Percentiles rank a stretch among this genome's conserved stretches.
Conservation (phyloP, 768 basidiomycete genomes). For the Ephemerocybe angulata region DNA sequence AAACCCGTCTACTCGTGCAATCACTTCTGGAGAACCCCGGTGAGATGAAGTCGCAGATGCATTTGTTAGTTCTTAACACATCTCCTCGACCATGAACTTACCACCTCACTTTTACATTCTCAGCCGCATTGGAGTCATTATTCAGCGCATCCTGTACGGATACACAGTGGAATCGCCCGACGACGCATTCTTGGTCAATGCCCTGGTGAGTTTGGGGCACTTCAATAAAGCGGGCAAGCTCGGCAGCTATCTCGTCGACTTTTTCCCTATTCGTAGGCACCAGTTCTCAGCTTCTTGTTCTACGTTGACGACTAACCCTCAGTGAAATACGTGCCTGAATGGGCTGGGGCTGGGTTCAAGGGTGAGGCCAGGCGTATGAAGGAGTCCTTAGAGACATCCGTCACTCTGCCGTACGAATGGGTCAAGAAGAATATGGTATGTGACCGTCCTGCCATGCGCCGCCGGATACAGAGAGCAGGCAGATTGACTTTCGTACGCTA, state of each 20-base stretch:
- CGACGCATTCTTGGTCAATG: constrained; percentile 6
- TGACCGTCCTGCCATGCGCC: no score
- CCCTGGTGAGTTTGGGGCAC: constrained; percentile 1
- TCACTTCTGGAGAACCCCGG: neutral
- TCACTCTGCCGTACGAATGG: constrained; percentile 49
- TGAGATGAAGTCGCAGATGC: neutral
- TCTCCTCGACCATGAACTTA: neutral
- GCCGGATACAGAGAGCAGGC: no score
- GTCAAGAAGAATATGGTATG: constrained; percentile 60
- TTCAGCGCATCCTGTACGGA: constrained; percentile 9
- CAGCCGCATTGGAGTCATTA: neutral
- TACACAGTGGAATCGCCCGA: constrained; percentile 8
- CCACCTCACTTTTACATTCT: neutral
- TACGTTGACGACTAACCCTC: neutral
- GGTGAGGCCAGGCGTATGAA: constrained; percentile 4
- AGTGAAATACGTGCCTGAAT: constrained; percentile 12
- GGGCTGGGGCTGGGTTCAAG: constrained; percentile 12
- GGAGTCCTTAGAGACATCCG: constrained; percentile 47
- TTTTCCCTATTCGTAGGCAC: constrained; percentile 1
- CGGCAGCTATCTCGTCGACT: constrained; percentile 11
- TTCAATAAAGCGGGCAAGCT: constrained; percentile 1
- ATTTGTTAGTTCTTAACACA: neutral
- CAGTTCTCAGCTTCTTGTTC: neutral
- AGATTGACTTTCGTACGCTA: no score
- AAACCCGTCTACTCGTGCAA: neutral